phyloP scores from a whole-genome alignment of 2,329 filamentous ascomycete genomes.

The Aspergillus vadensis region DNA sequence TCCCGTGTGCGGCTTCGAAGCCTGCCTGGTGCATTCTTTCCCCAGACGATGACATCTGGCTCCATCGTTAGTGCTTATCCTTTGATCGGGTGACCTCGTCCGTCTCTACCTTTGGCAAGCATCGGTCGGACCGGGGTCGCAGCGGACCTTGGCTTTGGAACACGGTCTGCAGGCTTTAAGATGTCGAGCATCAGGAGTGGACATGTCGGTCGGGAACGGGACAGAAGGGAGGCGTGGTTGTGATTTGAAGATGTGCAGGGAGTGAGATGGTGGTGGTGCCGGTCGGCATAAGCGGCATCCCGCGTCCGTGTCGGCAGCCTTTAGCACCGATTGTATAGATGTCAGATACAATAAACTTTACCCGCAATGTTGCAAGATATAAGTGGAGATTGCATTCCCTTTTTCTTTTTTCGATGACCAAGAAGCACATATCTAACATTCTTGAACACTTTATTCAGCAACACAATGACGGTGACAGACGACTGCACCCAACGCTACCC shows the following conservation, averaged over 20 bases:
- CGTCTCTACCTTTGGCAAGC: constrained; percentile 2
- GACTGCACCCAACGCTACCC: constrained; percentile 15
- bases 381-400: background rate
- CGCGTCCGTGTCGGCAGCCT: constrained; percentile 3
- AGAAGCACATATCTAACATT: background rate
- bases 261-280: background rate
- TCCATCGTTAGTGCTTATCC: background rate
- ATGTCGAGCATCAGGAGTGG: background rate
- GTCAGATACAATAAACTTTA: background rate
- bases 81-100: background rate
- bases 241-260: background rate
- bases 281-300: background rate
- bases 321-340: background rate
- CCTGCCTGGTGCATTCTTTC: constrained; percentile 29
- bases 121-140: constrained; percentile 6
- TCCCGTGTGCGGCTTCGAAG: constrained; percentile 29
- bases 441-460: background rate
- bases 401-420: background rate
- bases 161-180: constrained; percentile 5
- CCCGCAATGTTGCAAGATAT: background rate
- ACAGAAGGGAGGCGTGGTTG: background rate
- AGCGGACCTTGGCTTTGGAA: constrained; percentile 9
- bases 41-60: constrained; percentile 32
- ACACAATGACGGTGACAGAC: background rate
- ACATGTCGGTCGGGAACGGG: background rate